Conservation (phyloP, 2,329 filamentous ascomycete species). For the Emmonsiellopsis sp. region DNA sequence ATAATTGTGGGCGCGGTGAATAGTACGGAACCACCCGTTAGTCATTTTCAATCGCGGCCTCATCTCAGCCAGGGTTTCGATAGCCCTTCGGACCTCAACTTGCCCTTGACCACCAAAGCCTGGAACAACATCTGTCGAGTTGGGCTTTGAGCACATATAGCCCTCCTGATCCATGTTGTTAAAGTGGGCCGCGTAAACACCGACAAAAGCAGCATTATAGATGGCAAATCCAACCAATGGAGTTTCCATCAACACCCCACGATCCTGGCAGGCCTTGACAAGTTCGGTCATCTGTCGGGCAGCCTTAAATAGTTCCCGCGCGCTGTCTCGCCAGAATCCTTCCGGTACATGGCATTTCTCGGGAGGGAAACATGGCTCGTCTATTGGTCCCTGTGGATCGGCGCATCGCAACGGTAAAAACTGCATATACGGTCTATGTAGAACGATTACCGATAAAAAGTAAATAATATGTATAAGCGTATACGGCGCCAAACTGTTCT, state of each 20-base stretch:
- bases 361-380: conserved; percentile 38
- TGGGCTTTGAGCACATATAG: conserved; percentile 30
- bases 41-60: conserved; percentile 32
- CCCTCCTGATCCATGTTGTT: conserved; percentile 46
- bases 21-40: conserved; percentile 33
- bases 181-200: conserved; percentile 45
- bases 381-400: conserved; percentile 44
- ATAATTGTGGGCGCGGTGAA: conserved; percentile 33
- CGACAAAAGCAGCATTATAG: conserved; percentile 44
- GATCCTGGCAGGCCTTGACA: conserved; percentile 41
- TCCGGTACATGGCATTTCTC: conserved; percentile 35
- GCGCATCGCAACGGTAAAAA: conserved; percentile 42
- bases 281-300: conserved; percentile 46
- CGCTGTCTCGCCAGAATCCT: conserved; percentile 46
- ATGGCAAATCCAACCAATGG: conserved; percentile 47
- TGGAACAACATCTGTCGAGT: conserved; percentile 12
- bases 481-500: conserved; percentile 43
- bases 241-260: conserved; percentile 43
- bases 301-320: conserved; percentile 41
- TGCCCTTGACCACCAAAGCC: conserved; percentile 19
- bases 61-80: conserved; percentile 33
- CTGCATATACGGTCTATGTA: conserved; percentile 47
- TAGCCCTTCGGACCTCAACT: conserved; percentile 25
- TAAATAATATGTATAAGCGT: conserved; percentile 47
- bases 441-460: conserved; percentile 44